phyloP scores from a whole-genome alignment of 2,329 filamentous ascomycete species.

The Nothopassalora personata region DNA sequence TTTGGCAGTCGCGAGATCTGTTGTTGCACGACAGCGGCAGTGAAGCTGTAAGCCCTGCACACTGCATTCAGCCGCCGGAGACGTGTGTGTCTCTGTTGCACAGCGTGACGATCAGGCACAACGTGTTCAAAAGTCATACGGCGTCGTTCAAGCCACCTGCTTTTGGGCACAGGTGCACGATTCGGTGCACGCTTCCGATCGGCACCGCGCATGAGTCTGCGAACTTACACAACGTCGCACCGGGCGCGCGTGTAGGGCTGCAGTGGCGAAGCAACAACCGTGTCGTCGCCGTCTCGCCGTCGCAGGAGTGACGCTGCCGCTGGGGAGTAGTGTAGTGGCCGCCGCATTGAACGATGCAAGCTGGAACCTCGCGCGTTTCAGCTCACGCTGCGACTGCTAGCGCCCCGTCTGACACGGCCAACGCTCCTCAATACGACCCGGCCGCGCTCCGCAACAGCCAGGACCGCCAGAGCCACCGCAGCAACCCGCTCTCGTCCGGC shows the following conservation, averaged over 20 bases:
- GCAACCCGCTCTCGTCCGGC: slow-evolving; percentile 42
- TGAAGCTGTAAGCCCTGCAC: slow-evolving; percentile 4
- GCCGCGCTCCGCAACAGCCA: slow-evolving; percentile 1
- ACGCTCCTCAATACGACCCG: not conserved
- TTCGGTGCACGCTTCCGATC: slow-evolving; percentile 8
- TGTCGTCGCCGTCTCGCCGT: not conserved
- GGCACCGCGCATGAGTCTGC: slow-evolving; percentile 12
- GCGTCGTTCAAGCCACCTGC: not conserved
- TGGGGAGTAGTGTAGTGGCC: not conserved
- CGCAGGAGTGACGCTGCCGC: not conserved
- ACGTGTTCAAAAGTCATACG: not conserved
- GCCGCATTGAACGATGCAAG: slow-evolving; percentile 5
- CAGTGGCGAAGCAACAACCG: slow-evolving; percentile 3
- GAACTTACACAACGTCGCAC: slow-evolving; percentile 1
- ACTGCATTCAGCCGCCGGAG: slow-evolving; percentile 3
- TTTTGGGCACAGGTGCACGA: slow-evolving; percentile 8
- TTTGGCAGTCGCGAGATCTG: not conserved
- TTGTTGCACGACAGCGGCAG: not conserved
- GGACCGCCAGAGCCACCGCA: slow-evolving; percentile 26
- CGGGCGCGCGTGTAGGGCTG: slow-evolving; percentile 5
- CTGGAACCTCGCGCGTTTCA: slow-evolving; percentile 4
- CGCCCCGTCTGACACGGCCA: slow-evolving; percentile 4
- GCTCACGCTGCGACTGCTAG: not conserved
- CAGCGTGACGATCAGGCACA: slow-evolving; percentile 5
- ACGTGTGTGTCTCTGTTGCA: slow-evolving; percentile 1